Conservation (phyloP, 371 early-diverging fungal species). For the Rhizoclosmatium hyalinum region DNA sequence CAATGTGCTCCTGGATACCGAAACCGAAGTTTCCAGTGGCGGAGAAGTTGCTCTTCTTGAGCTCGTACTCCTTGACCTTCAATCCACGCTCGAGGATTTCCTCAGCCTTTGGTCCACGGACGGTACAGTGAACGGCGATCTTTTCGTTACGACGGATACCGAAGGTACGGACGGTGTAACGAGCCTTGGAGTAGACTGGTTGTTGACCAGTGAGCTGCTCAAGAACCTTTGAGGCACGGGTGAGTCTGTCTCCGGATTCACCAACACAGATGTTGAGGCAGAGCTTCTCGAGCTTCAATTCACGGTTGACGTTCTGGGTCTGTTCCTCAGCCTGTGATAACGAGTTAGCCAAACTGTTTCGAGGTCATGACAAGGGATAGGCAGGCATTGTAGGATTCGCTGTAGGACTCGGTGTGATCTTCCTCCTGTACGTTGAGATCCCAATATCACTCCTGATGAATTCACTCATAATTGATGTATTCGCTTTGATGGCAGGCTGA, state of each 20-base stretch:
- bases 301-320: slow-evolving; percentile 91
- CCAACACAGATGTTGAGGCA: slow-evolving; percentile 99
- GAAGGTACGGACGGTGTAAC: slow-evolving; percentile 99
- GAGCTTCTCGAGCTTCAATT: slow-evolving; percentile 98
- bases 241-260: slow-evolving; percentile 98
- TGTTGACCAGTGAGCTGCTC: slow-evolving; percentile 99
- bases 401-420: too few species aligned
- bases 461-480: too few species aligned
- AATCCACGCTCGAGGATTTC: slow-evolving; percentile 99
- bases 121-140: slow-evolving; percentile 99
- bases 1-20: slow-evolving; percentile 99
- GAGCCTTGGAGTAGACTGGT: slow-evolving; percentile 99
- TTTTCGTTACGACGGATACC: slow-evolving; percentile 99
- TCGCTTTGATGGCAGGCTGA: too few species aligned
- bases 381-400: too few species aligned
- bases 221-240: slow-evolving; percentile 99
- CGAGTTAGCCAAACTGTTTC: neutral
- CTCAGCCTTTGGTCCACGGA: slow-evolving; percentile 94
- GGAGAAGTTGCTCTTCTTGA: slow-evolving; percentile 95
- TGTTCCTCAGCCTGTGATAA: slow-evolving; percentile 35
- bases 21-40: slow-evolving; percentile 99
- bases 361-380: neutral
- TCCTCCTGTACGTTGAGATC: too few species aligned
- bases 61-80: slow-evolving; percentile 99
- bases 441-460: too few species aligned